These are phyloP conservation scores for Sugiyamaella grinbergsii DNA, from an alignment of 1,139 yeast genomes.

Conservation along the genomic window DNA sequence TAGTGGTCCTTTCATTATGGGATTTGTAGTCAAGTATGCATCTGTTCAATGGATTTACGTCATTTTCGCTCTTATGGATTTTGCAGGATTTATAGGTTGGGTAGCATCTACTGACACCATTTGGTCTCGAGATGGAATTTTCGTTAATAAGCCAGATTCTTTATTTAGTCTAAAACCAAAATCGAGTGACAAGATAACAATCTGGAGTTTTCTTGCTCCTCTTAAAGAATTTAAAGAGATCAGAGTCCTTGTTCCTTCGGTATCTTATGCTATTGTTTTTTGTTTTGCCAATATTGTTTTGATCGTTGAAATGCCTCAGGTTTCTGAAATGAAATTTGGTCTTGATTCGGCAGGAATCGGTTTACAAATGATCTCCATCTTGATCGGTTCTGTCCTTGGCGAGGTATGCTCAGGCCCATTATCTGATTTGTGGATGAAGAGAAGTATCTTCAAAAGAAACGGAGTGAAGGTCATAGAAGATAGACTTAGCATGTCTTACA, in stretches of 20 bases:
- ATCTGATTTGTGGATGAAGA: slow-evolving; percentile 40
- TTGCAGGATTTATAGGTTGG: slow-evolving; percentile 21
- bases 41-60: slow-evolving; percentile 26
- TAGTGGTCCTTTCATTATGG: slow-evolving; percentile 30
- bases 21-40: slow-evolving; percentile 29
- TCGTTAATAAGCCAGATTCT: slow-evolving; percentile 3
- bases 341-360: slow-evolving; percentile 37
- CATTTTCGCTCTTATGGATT: slow-evolving; percentile 26
- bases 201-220: slow-evolving; percentile 15
- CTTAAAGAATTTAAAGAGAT: slow-evolving; percentile 10
- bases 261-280: slow-evolving; percentile 37
- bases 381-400: slow-evolving; percentile 39
- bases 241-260: slow-evolving; percentile 28
- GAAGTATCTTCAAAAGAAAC: slow-evolving; percentile 23
- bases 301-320: slow-evolving; percentile 40
- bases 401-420: slow-evolving; percentile 39
- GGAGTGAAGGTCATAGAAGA: slow-evolving; percentile 34
- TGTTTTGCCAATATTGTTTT: slow-evolving; percentile 38
- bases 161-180: not conserved
- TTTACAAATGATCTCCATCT: slow-evolving; percentile 37
- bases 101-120: slow-evolving; percentile 28
- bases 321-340: slow-evolving; percentile 34
- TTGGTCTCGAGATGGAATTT: slow-evolving; percentile 21
- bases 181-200: not conserved
- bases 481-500: slow-evolving; percentile 36